phyloP scores from a whole-genome alignment of 1,284 basidiomycete genomes.

The Cryptococcus sp. region DNA sequence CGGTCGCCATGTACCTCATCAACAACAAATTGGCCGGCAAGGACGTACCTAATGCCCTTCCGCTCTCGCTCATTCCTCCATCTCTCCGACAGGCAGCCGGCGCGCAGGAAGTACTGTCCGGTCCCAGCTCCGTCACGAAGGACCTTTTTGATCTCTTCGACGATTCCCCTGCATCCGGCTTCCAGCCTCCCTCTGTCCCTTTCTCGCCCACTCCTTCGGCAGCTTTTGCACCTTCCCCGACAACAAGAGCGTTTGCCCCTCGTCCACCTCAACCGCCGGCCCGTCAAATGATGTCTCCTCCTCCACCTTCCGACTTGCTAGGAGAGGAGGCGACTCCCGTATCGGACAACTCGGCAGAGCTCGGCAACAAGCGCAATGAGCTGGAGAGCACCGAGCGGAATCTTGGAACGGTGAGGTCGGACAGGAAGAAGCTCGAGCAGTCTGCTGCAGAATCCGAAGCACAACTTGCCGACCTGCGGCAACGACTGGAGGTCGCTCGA shows the following conservation, averaged over 20 bases:
- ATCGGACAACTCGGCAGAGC: slow-evolving; percentile 53
- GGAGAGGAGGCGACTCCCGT: slow-evolving; percentile 44
- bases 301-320: slow-evolving; percentile 31
- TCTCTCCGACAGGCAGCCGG: slow-evolving; percentile 27
- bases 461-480: slow-evolving; percentile 46
- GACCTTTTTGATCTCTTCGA: slow-evolving; percentile 47
- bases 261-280: slow-evolving; percentile 22
- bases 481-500: slow-evolving; percentile 45
- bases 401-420: slow-evolving; percentile 33
- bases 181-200: slow-evolving; percentile 25
- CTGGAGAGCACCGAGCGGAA: slow-evolving; percentile 66
- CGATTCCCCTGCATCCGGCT: slow-evolving; percentile 15
- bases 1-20: slow-evolving; percentile 93
- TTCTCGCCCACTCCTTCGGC: background rate
- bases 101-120: slow-evolving; percentile 17
- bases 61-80: slow-evolving; percentile 73
- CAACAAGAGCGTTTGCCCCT: too few species aligned
- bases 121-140: slow-evolving; percentile 25
- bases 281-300: background rate
- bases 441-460: slow-evolving; percentile 59
- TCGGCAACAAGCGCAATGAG: slow-evolving; percentile 80
- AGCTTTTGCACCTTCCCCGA: slow-evolving; percentile 2
- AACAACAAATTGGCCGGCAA: slow-evolving; percentile 80
- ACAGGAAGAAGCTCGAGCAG: slow-evolving; percentile 42
- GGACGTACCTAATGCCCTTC: slow-evolving; percentile 68